phyloP scores from a whole-genome alignment of 2,329 filamentous ascomycete species.

The Blastomyces silverae region DNA sequence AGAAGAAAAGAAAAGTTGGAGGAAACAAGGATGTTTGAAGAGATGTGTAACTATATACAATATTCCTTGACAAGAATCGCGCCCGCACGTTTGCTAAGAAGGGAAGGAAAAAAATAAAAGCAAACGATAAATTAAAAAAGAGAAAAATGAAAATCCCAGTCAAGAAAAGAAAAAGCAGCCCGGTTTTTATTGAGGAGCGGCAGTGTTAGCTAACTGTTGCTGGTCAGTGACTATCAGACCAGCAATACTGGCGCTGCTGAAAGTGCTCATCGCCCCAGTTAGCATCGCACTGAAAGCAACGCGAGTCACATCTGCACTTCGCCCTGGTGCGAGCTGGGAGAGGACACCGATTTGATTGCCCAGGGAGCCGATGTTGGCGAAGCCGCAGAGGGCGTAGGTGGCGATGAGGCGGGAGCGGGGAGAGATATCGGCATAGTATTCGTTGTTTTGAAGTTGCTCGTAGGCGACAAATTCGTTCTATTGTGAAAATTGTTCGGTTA shows the following conservation, averaged over 20 bases:
- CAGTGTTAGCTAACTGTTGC: constrained; percentile 15
- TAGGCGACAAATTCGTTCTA: constrained; percentile 75
- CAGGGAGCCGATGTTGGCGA: constrained; percentile 80
- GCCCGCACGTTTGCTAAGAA: not conserved
- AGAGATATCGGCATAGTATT: constrained; percentile 53
- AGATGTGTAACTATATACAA: no score
- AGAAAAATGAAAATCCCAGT: not conserved
- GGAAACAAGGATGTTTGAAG: no score
- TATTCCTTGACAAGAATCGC: not conserved
- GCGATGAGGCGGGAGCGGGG: constrained; percentile 71
- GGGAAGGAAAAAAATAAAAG: not conserved
- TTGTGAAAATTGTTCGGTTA: constrained; percentile 22
- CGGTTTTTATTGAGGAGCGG: not conserved
- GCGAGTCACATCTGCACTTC: constrained; percentile 66
- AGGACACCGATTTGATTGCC: constrained; percentile 87
- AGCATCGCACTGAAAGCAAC: constrained; percentile 71
- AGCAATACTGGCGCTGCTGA: constrained; percentile 71
- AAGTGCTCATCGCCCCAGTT: constrained; percentile 69
- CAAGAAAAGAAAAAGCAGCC: not conserved
- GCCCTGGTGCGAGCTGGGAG: constrained; percentile 67
- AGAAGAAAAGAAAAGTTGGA: not conserved
- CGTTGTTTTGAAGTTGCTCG: constrained; percentile 47
- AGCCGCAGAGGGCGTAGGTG: constrained; percentile 74
- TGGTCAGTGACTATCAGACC: constrained; percentile 63
- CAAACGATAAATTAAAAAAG: not conserved